Evolutionary conservation across 2,329 filamentous ascomycete species (phyloP), one percentile per base, ranked within the genome.

Genomic region (Penicillium crustosum): DNA sequence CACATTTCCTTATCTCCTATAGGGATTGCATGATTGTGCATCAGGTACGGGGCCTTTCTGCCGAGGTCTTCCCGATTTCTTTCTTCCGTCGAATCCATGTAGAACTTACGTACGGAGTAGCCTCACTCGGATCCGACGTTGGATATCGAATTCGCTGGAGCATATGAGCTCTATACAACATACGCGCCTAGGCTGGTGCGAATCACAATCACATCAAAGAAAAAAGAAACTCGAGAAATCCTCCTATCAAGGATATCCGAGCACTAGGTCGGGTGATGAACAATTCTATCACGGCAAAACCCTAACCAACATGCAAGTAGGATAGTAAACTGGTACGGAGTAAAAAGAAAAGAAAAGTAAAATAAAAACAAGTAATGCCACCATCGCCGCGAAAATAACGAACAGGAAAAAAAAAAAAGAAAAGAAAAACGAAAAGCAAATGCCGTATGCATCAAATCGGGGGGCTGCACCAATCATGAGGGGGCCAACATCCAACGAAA

Each of bases 201-300:
- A 38, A 31, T 41, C 35, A 21, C 35, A 38, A 38, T 27, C 33
- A 31, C 27, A 50, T 5, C 21, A 27, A 43, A 25, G 9, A n/a
- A 43, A n/a, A 39, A 39, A 39, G 36, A 39, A 39, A 39, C n/a
- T 19, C 5, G 36, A 19, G n/a, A 19, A 39, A 12, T 39, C 19
- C 36, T 47, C 33, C 23, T 42, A 29, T 44, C 17, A 52, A 25
- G 29, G 29, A 39, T 53, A 53, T 44, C 51, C 51, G 51, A 53
- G 51, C 51, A 23, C 42, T n/a, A 17, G 45, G 53, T 55, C 53
- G 53, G 53, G 36, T 55, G 53, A 53, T 48, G 13, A 21, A n/a
- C 27, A 21, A n/a, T 21, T 9, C 1, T 1, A 43, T 33, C 15
- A 6, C n/a, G 12, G 31, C 25, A 29, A n/a, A 13, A 4, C 39